Conservation (phyloP, 495 filamentous ascomycete genomes). For the Podospora sp. region DNA sequence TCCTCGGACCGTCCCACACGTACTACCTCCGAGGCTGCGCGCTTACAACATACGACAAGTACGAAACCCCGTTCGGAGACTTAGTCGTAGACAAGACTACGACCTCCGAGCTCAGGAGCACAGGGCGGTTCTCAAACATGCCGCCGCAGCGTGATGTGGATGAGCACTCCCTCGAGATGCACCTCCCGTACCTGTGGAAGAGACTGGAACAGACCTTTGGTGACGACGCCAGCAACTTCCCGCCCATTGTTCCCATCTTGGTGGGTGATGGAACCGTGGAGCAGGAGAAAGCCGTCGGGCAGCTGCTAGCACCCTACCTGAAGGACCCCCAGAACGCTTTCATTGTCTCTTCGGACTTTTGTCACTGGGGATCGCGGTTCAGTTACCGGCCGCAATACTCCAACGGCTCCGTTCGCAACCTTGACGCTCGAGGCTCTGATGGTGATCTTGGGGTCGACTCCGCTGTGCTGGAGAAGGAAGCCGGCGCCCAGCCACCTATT, state of each 20-base stretch:
- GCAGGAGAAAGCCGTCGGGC: constrained; percentile 71
- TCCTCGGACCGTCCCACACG: constrained; percentile 93
- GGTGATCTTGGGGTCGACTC: constrained; percentile 63
- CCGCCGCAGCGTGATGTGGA: constrained; percentile 68
- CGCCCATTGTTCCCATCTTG: constrained; percentile 82
- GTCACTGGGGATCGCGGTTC: constrained; percentile 92
- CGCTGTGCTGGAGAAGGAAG: constrained; percentile 18
- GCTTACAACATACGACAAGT: constrained; percentile 72
- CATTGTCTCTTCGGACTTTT: constrained; percentile 92
- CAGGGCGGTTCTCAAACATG: constrained; percentile 76
- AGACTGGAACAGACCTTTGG: constrained; percentile 63
- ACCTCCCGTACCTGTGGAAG: constrained; percentile 92
- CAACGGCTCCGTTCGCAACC: constrained; percentile 28
- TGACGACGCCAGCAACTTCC: constrained; percentile 53
- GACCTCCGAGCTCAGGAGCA: constrained; percentile 62
- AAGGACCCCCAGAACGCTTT: constrained; percentile 77
- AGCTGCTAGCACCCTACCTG: constrained; percentile 76
- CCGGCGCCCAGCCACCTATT: constrained; percentile 59
- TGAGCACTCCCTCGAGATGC: constrained; percentile 97
- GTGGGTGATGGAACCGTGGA: constrained; percentile 71
- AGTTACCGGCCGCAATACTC: constrained; percentile 59
- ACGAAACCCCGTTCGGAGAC: constrained; percentile 84
- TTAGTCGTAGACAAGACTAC: constrained; percentile 71
- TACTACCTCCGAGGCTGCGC: constrained; percentile 76
- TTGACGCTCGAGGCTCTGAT: constrained; percentile 51